Evolutionary conservation across 2,329 filamentous ascomycete species (phyloP).

Genomic region (Ceratocystis variospora): DNA sequence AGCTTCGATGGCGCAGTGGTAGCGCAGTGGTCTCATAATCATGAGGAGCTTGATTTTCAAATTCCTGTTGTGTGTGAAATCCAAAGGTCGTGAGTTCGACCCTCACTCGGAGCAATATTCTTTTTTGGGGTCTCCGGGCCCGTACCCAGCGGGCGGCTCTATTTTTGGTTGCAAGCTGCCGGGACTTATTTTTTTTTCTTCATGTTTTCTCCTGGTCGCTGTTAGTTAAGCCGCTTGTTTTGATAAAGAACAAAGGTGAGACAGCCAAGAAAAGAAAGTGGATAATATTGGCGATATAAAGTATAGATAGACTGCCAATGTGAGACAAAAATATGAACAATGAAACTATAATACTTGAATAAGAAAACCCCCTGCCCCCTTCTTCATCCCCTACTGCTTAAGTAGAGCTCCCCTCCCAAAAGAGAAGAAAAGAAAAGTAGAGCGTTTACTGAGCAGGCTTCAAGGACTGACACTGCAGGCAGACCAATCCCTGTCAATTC

Average conservation of each 20-base stretch:
- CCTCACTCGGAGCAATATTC: constrained; percentile 19
- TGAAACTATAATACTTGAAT: background rate
- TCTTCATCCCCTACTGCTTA: background rate
- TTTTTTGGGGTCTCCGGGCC: no score
- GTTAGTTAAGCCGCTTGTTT: no score
- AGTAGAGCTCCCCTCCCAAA: background rate
- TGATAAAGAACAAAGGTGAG: no score
- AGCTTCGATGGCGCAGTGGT: constrained; percentile 19
- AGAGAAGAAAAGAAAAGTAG: background rate
- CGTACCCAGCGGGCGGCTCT: no score
- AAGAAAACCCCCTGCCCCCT: background rate
- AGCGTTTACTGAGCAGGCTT: background rate
- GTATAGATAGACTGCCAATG: background rate
- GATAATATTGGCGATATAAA: background rate
- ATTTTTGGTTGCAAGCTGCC: no score
- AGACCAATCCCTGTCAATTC: background rate
- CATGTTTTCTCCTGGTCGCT: no score
- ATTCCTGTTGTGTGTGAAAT: constrained; percentile 7
- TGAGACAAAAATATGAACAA: background rate
- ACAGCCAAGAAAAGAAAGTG: background rate
- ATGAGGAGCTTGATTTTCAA: constrained; percentile 17
- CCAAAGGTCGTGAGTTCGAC: constrained; percentile 21
- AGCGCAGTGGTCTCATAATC: constrained; percentile 19
- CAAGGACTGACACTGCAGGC: background rate
- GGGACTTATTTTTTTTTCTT: no score